These are phyloP conservation scores for Coemansia nantahalensis DNA, from an alignment of 192 early-diverging fungal species.

Conservation along the genomic window DNA sequence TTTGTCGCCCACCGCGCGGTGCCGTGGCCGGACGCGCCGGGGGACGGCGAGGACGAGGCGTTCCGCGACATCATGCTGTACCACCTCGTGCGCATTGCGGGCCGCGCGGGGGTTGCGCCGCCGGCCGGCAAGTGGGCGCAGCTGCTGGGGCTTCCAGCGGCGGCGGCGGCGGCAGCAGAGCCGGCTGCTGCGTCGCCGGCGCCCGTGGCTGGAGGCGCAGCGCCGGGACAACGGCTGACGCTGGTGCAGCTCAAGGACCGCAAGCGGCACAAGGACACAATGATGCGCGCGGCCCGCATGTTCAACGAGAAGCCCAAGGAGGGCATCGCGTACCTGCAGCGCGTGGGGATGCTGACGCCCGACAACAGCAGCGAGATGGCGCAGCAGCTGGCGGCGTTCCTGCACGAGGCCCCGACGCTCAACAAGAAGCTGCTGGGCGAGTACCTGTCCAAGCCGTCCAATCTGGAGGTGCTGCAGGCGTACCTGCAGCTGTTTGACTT, in stretches of 20 bases:
- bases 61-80: constrained; percentile 45
- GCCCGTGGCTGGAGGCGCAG: no score
- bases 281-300: constrained; percentile 71
- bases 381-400: constrained; percentile 64
- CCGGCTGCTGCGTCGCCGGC: constrained; percentile 9
- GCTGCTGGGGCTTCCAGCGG: constrained; percentile 27
- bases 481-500: constrained; percentile 90
- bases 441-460: constrained; percentile 80
- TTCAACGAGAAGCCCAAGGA: constrained; percentile 89
- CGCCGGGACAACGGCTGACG: no score
- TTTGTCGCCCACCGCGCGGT: constrained; percentile 42
- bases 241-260: constrained; percentile 36
- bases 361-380: constrained; percentile 26
- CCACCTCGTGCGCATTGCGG: constrained; percentile 37
- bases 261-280: constrained; percentile 68
- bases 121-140: constrained; percentile 26
- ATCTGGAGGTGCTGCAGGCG: constrained; percentile 78
- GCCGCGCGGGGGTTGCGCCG: constrained; percentile 32
- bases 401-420: constrained; percentile 78
- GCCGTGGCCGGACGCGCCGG: constrained; percentile 25
- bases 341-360: constrained; percentile 21
- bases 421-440: constrained; percentile 88
- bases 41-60: constrained; percentile 35
- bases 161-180: constrained; percentile 6
- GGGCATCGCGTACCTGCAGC: constrained; percentile 80